These are phyloP conservation scores for Fusarium sp. DNA, from an alignment of 2,329 filamentous ascomycete species.

Conservation along the genomic window DNA sequence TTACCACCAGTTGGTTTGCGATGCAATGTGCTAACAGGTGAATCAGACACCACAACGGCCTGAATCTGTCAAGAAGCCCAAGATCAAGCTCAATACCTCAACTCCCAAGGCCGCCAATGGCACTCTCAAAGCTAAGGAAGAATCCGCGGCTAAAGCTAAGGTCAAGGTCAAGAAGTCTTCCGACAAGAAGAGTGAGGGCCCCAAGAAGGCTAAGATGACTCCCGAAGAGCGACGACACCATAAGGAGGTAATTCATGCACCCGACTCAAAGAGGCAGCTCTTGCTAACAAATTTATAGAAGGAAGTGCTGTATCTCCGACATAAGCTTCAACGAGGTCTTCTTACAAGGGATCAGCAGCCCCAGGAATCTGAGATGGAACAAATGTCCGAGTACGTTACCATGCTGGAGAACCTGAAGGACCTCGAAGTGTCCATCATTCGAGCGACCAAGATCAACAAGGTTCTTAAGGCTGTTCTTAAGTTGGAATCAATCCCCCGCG, in stretches of 20 bases:
- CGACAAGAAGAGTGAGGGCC: constrained; percentile 67
- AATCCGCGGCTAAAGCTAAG: constrained; percentile 67
- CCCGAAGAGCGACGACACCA: constrained; percentile 69
- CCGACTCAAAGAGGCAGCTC: neutral
- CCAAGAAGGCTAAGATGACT: constrained; percentile 70
- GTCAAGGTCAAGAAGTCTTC: constrained; percentile 67
- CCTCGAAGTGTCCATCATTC: constrained; percentile 90
- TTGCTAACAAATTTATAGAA: constrained; percentile 64
- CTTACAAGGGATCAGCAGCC: constrained; percentile 85
- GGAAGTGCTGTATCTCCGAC: constrained; percentile 91
- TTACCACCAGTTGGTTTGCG: neutral
- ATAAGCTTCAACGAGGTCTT: constrained; percentile 95
- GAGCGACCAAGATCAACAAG: constrained; percentile 97
- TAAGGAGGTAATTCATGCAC: constrained; percentile 65
- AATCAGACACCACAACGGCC: constrained; percentile 69
- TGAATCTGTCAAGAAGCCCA: constrained; percentile 76
- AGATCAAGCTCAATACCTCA: constrained; percentile 73
- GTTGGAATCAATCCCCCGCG: constrained; percentile 84
- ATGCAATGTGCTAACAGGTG: constrained; percentile 26
- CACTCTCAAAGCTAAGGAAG: constrained; percentile 66
- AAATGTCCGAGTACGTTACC: constrained; percentile 80
- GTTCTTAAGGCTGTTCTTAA: constrained; percentile 95
- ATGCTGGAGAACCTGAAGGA: constrained; percentile 85
- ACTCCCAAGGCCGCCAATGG: constrained; percentile 37
- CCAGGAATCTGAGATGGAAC: constrained; percentile 86